Evolutionary conservation across 2,329 filamentous ascomycete species (phyloP).

Genomic region (Sporothrix globosa): DNA sequence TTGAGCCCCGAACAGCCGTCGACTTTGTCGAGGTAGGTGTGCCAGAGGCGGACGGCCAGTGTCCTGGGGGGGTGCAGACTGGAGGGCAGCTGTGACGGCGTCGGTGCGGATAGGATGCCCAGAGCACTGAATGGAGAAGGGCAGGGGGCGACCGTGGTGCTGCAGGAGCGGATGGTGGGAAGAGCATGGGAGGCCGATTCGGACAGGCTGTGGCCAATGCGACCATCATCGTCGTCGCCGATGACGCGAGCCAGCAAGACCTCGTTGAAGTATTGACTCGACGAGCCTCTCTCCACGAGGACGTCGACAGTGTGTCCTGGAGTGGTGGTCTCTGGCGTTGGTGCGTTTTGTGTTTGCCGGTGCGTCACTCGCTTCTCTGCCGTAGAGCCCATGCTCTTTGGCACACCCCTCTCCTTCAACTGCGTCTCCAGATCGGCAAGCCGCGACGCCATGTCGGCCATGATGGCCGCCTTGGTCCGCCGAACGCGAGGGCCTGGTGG

Average conservation of each 20-base stretch:
- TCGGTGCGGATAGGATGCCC: background rate
- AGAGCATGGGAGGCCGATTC: background rate
- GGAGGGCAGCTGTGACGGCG: background rate
- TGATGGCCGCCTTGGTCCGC: conserved; percentile 7
- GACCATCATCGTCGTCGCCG: background rate
- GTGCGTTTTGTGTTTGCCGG: background rate
- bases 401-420: background rate
- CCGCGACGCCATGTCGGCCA: conserved; percentile 3
- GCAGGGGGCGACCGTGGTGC: background rate
- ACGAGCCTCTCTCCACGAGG: conserved; percentile 2
- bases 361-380: background rate
- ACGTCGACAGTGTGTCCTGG: background rate
- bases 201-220: background rate
- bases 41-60: conserved; percentile 1
- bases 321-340: background rate
- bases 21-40: conserved; percentile 4
- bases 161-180: background rate
- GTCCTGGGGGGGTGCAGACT: conserved; percentile 1
- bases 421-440: conserved; percentile 1
- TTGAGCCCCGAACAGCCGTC: conserved; percentile 13
- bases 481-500: background rate
- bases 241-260: background rate
- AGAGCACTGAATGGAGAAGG: conserved; percentile 6
- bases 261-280: conserved; percentile 22
- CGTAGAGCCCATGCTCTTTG: background rate